Evolutionary conservation across 208 protist genomes (phyloP).

Genomic region (Polymyxa betae): DNA sequence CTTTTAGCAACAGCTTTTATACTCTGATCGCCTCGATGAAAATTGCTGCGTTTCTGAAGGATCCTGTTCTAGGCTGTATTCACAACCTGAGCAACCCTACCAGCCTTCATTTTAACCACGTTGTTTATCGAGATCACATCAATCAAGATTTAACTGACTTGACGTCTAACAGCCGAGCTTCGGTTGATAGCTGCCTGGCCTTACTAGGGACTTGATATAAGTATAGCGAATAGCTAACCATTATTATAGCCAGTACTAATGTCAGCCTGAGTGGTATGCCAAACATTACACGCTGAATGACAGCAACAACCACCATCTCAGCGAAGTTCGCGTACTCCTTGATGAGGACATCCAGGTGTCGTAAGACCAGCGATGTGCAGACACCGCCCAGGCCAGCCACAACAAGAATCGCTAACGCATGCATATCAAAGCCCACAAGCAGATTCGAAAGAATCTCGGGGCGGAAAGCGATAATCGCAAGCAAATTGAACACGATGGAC

Average conservation of each 20-base stretch:
- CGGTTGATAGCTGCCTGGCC: no score
- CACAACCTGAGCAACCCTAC: no score
- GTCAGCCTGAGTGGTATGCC: background rate
- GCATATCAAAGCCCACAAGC: background rate
- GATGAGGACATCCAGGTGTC: constrained; percentile 40
- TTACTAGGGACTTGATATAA: no score
- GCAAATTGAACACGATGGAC: constrained; percentile 27
- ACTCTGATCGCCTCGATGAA: no score
- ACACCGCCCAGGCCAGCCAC: background rate
- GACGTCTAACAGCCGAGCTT: no score
- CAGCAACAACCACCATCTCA: constrained; percentile 39
- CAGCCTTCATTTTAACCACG: no score
- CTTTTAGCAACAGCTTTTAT: no score
- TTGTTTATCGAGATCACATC: no score
- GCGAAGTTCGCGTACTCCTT: constrained; percentile 45
- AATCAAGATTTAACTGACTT: no score
- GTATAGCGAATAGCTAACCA: background rate
- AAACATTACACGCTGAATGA: constrained; percentile 27
- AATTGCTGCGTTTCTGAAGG: no score
- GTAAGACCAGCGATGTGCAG: constrained; percentile 21
- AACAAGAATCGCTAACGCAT: background rate
- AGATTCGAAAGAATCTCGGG: background rate
- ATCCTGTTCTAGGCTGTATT: no score
- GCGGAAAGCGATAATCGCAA: constrained; percentile 3
- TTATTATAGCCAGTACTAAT: background rate